These are phyloP conservation scores for Inonotus hispidus DNA, from an alignment of 1,284 basidiomycete species.

Conservation along the genomic window DNA sequence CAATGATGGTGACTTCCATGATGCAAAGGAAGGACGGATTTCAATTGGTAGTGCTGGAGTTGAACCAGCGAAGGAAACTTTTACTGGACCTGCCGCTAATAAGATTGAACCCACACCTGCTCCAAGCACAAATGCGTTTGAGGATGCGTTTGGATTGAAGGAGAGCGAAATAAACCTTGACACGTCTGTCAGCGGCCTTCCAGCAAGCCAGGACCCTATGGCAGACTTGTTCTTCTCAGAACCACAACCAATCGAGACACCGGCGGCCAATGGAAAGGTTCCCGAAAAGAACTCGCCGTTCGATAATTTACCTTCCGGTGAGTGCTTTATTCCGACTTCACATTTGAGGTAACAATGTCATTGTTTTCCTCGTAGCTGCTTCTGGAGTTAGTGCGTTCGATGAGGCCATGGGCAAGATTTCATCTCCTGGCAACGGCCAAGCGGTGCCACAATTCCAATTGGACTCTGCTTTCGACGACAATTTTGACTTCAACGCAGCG, in stretches of 20 bases:
- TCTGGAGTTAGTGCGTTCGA: constrained; percentile 69
- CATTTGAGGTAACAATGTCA: too few species aligned
- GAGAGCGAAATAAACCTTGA: constrained; percentile 26
- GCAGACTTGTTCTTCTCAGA: constrained; percentile 11
- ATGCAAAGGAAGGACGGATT: constrained; percentile 14
- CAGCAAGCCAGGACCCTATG: constrained; percentile 7
- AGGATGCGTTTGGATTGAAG: constrained; percentile 59
- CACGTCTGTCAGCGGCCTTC: constrained; percentile 29
- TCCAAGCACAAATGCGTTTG: constrained; percentile 37
- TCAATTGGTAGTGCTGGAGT: constrained; percentile 4
- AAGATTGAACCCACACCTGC: constrained; percentile 20
- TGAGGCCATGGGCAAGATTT: constrained; percentile 57
- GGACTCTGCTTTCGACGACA: constrained; percentile 77
- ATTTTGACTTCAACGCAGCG: constrained; percentile 73
- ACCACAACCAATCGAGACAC: background rate
- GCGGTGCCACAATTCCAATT: constrained; percentile 50
- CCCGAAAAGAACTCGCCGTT: background rate
- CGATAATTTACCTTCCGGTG: background rate
- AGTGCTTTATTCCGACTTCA: background rate
- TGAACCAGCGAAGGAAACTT: constrained; percentile 26
- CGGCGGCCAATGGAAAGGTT: background rate
- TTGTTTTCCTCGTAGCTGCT: constrained; percentile 6
- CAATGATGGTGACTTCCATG: constrained; percentile 41
- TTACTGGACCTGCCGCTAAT: constrained; percentile 21
- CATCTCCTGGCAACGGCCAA: constrained; percentile 30